Percentiles rank a stretch among this genome's conserved stretches.
These are phyloP conservation scores for Orbilia blumenaviensis DNA, from an alignment of 2,329 filamentous ascomycete genomes.

Conservation along the genomic window DNA sequence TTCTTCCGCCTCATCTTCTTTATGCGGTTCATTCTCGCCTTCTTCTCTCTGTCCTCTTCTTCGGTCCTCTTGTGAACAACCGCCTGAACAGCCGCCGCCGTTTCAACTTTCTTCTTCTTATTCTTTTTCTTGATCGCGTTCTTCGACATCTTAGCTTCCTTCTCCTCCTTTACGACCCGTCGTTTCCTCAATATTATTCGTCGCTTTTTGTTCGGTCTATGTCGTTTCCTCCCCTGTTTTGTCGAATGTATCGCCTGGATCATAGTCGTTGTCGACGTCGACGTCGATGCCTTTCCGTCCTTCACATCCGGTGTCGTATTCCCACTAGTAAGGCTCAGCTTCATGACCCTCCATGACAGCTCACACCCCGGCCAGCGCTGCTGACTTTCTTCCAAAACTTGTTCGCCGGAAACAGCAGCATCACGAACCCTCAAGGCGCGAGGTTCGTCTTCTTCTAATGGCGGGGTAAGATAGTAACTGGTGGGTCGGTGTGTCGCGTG, in stretches of 20 bases:
- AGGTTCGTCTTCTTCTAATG: slow-evolving; percentile 29
- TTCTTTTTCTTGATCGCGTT: slow-evolving; percentile 44
- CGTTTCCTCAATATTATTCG: slow-evolving; percentile 26
- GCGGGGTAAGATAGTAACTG: slow-evolving; percentile 47
- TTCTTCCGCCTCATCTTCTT: slow-evolving; percentile 35
- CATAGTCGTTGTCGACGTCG: neutral
- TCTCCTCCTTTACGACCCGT: slow-evolving; percentile 2
- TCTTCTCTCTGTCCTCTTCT: slow-evolving; percentile 45
- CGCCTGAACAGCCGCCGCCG: slow-evolving; percentile 15
- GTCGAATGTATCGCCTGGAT: neutral
- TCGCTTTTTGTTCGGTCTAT: slow-evolving; percentile 36
- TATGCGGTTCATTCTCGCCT: slow-evolving; percentile 40
- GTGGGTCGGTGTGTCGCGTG: slow-evolving; percentile 45
- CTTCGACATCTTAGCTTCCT: slow-evolving; percentile 25
- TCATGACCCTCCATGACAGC: slow-evolving; percentile 36
- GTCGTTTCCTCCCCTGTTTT: slow-evolving; percentile 6
- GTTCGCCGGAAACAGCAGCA: slow-evolving; percentile 38
- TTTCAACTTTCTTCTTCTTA: slow-evolving; percentile 18
- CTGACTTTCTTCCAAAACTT: slow-evolving; percentile 20
- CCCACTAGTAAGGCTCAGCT: slow-evolving; percentile 7
- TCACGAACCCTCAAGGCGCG: slow-evolving; percentile 13
- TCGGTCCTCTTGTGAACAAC: slow-evolving; percentile 40
- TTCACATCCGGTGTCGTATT: neutral
- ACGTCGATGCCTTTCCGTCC: neutral
- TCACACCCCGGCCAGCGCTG: slow-evolving; percentile 38